These are phyloP conservation scores for Trichoderma asperelloides DNA, from an alignment of 495 filamentous ascomycete genomes.

Conservation along the genomic window DNA sequence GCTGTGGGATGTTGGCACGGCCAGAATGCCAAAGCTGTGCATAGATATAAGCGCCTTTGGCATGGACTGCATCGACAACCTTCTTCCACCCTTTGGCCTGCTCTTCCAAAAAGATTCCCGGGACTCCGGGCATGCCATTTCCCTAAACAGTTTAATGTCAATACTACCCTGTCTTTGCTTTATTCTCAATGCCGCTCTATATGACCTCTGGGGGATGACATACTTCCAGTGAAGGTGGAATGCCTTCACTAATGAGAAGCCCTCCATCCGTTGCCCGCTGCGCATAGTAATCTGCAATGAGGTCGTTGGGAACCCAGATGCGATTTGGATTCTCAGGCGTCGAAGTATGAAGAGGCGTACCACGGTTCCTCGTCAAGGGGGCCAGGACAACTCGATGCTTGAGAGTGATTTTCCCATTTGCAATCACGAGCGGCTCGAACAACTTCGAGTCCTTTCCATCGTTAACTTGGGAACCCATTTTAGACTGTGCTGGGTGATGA, in stretches of 20 bases:
- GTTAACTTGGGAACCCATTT: slow-evolving; percentile 7
- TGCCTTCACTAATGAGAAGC: slow-evolving; percentile 46
- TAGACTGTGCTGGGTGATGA: background rate
- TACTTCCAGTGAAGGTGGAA: slow-evolving; percentile 40
- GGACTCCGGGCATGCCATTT: slow-evolving; percentile 33
- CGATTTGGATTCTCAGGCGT: slow-evolving; percentile 13
- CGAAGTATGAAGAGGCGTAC: slow-evolving; percentile 17
- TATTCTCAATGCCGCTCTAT: background rate
- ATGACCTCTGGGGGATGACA: slow-evolving; percentile 18
- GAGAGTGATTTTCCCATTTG: slow-evolving; percentile 33
- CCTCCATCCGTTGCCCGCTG: slow-evolving; percentile 45
- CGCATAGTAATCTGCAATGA: slow-evolving; percentile 41
- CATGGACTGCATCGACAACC: slow-evolving; percentile 44
- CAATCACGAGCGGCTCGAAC: slow-evolving; percentile 46
- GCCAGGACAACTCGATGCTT: slow-evolving; percentile 47
- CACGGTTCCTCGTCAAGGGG: slow-evolving; percentile 47
- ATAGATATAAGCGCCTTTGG: slow-evolving; percentile 44
- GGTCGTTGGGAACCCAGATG: slow-evolving; percentile 20
- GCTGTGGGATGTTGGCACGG: slow-evolving; percentile 38
- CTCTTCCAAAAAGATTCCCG: slow-evolving; percentile 39
- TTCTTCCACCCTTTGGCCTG: slow-evolving; percentile 44
- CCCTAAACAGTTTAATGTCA: background rate
- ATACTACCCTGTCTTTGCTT: no score
- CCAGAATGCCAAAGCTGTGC: slow-evolving; percentile 46
- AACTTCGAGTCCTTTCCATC: slow-evolving; percentile 22